Evolutionary conservation across 2,329 filamentous ascomycete species (phyloP), one percentile per base, ranked within the genome.

Genomic region (Orbilia brochopaga): DNA sequence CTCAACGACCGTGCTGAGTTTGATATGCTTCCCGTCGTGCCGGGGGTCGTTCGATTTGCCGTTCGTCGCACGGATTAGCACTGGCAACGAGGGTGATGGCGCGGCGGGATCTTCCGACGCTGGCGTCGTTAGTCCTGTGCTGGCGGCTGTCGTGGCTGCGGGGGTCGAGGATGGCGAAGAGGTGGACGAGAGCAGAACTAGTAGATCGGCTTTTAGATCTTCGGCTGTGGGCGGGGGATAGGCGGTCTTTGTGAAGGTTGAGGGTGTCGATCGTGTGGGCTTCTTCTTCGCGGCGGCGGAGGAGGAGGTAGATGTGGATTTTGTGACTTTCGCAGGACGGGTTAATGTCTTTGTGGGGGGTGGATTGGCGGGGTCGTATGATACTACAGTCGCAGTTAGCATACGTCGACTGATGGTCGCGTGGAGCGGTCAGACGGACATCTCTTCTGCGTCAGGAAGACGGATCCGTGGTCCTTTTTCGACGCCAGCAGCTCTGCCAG

Each of bases 11-110:
- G 94, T 97, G 1, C 90, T 91, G 24, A 97, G 78, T 79, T 92
- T 96, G 75, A 90, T 80, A 76, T 86, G 87, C 75, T 88, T 88
- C 63, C 83, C 79, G 44, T 82, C 80, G 78, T 63, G 77, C 80
- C 80, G 56, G 80, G 77, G 55, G 2, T 81, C 78, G 60, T 78
- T 78, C 82, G 85, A 81, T 78, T 89, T 90, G 76, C 90, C 91
- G 79, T 97, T 91, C 35, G 90, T 89, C 13, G 91, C 93, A 72
- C 92, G 88, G 75, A 99, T 86, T 50, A 97, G 82, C 69, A 97
- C 82, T 6, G 92, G 88, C 13, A 59, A 21, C 7, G 59, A 30
- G 17, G n/a, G 13, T 10, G 58, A 17, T 2, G 57, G 32, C 11
- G n/a, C 48, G 89, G 81, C 4, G 88, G 87, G n/a, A 10, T 48